Base-by-base conservation (phyloP, 164 flowering plant species). In the Chimonanthus praecox region DNA sequence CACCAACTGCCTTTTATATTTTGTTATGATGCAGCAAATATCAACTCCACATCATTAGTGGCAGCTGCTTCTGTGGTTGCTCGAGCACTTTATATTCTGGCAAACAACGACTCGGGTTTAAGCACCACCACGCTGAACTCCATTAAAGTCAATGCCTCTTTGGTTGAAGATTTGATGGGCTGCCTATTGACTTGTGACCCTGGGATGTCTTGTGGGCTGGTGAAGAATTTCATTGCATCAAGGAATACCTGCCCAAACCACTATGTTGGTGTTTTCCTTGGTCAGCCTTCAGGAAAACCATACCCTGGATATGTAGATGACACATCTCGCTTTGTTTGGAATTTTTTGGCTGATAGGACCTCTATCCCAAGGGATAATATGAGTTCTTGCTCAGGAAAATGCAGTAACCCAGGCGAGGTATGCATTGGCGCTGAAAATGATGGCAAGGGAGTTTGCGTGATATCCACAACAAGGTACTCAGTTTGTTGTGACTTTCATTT, bases 11-110 rank as follows among this genome's bases (percentile, higher is more conserved):
- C 33, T 33, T 33, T 33, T 33, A 33, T 33, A 33, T 33, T 2
- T 18, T 18, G 45, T 15, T 6, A 58, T 43, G 5, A 18, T 89
- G 87, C 90, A 91, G 98, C 90, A 69, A 95, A 93, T 83, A 78
- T 91, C 61, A 90, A 95, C 81, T 78, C 94, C 46, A 86, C 98
- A 58, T 77, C 97, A 68, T 80, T 95, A 67, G 88, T 79, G 49
- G 85, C 91, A 7, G 97, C 97, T 71, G 94, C 98, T 80, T 86
- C 97, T 63, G 83, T 95, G 72, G 85, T 93, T 76, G 96, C 98
- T 3, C 94, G 97, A 44, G 77, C 94, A 33, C 89, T 95, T 33
- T 93, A 84, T 78, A 83, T 86, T 74, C 94, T 93, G 79, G 97
- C 97, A 8, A 86, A 75, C 75, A 89, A 81, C 44, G 73, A 68